These are phyloP conservation scores for Linanthus parryae DNA, from an alignment of 148 eudicot species.

Conservation along the genomic window DNA sequence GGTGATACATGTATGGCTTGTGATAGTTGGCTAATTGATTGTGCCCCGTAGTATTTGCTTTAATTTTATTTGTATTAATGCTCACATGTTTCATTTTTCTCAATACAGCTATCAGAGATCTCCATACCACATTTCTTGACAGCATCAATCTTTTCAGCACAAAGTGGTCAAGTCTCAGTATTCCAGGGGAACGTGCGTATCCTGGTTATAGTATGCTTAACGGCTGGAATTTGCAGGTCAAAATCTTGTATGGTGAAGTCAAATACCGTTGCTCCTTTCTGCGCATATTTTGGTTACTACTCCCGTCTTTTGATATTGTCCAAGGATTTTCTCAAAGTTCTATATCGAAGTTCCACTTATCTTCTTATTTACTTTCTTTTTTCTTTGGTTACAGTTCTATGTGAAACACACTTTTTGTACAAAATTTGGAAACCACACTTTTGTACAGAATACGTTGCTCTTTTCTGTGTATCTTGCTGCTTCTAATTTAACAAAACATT, in stretches of 20 bases:
- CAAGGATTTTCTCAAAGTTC: not conserved
- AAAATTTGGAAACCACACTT: too few species aligned
- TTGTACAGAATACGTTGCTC: too few species aligned
- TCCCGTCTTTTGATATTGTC: not conserved
- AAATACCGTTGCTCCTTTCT: conserved; percentile 51
- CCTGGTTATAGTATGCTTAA: conserved; percentile 57
- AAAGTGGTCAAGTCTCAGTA: conserved; percentile 50
- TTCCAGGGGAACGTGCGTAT: conserved; percentile 72
- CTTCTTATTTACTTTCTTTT: too few species aligned
- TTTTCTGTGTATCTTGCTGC: too few species aligned
- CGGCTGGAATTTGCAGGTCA: conserved; percentile 97
- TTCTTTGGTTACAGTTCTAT: too few species aligned
- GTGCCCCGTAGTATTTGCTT: not conserved
- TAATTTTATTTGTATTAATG: not conserved
- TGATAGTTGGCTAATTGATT: not conserved
- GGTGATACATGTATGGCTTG: too few species aligned
- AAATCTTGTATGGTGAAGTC: conserved; percentile 74
- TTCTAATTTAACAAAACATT: too few species aligned
- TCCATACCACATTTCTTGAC: conserved; percentile 96
- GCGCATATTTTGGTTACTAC: conserved; percentile 1
- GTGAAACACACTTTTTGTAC: too few species aligned
- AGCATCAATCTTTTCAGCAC: conserved; percentile 94
- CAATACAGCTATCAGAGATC: conserved; percentile 83
- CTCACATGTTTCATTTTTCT: conserved; percentile 5
- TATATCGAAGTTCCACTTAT: too few species aligned